phyloP scores from a whole-genome alignment of 352 stramenopile species.

The Phytophthora pinifolia region DNA sequence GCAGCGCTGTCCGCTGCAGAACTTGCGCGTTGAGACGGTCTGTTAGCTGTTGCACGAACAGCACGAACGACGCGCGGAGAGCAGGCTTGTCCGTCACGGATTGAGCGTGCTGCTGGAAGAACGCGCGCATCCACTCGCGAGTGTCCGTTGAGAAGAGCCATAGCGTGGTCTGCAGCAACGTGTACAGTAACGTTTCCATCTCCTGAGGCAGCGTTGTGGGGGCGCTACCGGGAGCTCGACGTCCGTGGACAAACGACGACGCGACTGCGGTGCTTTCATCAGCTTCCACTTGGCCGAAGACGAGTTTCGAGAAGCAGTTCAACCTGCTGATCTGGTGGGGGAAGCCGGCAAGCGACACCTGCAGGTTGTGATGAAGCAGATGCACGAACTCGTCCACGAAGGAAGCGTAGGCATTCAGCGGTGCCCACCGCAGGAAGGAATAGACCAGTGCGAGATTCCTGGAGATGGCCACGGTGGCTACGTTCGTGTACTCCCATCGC shows the following conservation, averaged over 20 bases:
- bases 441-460: slow-evolving; percentile 59
- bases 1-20: slow-evolving; percentile 29
- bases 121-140: slow-evolving; percentile 32
- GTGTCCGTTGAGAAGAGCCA: slow-evolving; percentile 47
- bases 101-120: slow-evolving; percentile 27
- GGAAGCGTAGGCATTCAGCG: slow-evolving; percentile 42
- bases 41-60: slow-evolving; percentile 34
- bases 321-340: slow-evolving; percentile 19
- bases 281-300: slow-evolving; percentile 27
- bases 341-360: slow-evolving; percentile 21
- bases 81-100: slow-evolving; percentile 33
- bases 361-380: slow-evolving; percentile 31
- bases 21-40: slow-evolving; percentile 40
- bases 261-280: slow-evolving; percentile 2
- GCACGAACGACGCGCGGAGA: slow-evolving; percentile 34
- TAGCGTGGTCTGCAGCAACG: slow-evolving; percentile 26
- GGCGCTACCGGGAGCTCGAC: background rate
- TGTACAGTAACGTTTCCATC: slow-evolving; percentile 37
- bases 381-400: slow-evolving; percentile 55
- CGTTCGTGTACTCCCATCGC: slow-evolving; percentile 21
- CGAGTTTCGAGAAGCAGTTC: slow-evolving; percentile 42
- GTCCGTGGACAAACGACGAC: background rate
- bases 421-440: slow-evolving; percentile 47
- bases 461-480: slow-evolving; percentile 31
- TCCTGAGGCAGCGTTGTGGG: slow-evolving; percentile 18